Base-by-base conservation (phyloP, 208 protist species). In the Zelonia costaricensis region DNA sequence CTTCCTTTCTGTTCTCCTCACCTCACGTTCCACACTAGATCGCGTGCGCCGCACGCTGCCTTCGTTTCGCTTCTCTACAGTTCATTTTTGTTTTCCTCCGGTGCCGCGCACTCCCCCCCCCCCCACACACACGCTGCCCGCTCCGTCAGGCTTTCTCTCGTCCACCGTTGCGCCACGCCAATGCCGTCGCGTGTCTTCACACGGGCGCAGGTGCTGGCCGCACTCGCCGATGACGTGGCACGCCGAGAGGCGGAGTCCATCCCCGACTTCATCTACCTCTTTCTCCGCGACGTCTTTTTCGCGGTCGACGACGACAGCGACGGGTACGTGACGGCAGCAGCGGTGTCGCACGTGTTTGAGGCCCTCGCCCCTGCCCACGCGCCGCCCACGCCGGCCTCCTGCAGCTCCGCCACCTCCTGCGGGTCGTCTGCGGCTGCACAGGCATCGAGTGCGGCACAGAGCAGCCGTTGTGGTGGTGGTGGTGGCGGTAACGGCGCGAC, bases 261-360 rank as follows among this genome's bases (percentile, higher is more conserved):
- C 54, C 66, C 66, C 27, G 57, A 72, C 18, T 72, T 72, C 57
- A 65, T 72, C 18, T 72, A 72, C 66, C 31, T 36, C 16, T 72
- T 72, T 42, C 38, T 72, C 25, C 66, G 66, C 40, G 66, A 72
- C 40, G 66, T 61, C 43, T 78, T 78, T 30, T 55, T 61, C 20
- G 66, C 67, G 4, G 56, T 75, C 10, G 58, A 75, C 28, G 43
- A 23, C 6, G 54, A 74, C 22, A 55, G 54, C 12, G 65, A 71
- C 55, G 63, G 63, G 22, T 60, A 59, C 46, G 63, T 77, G 51
- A 69, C 56, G 23, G 49, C 46, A 15, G 63, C 42, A 3, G 57
- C 54, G 12, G 48, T 71, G 39, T 22, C 23, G 1, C 25, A 13
- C 9, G 30, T 45, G 8, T 38, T 76, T 18, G 48, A 46, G 13